A percentile compares a stretch with the other conserved stretches of the same genome.
Evolutionary conservation across 2,329 filamentous ascomycete genomes (phyloP).

Genomic region (Talaromyces atroroseus): DNA sequence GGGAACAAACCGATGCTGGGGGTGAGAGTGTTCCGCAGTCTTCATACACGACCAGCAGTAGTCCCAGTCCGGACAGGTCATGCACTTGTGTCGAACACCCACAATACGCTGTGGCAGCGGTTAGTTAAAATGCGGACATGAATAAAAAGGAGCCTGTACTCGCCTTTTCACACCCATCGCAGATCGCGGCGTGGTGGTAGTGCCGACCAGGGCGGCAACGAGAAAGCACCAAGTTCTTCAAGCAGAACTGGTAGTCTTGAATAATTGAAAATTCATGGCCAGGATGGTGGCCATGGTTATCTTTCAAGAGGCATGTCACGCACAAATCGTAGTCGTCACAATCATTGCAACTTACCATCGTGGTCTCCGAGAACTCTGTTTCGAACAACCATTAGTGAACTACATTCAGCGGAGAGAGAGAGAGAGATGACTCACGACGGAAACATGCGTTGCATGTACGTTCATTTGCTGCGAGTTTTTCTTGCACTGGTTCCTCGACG

Average conservation of each 20-base stretch:
- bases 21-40: slow-evolving; percentile 64
- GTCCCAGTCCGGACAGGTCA: slow-evolving; percentile 96
- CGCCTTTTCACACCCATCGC: slow-evolving; percentile 83
- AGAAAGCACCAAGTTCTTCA: slow-evolving; percentile 57
- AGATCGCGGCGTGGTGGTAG: slow-evolving; percentile 78
- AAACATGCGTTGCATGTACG: slow-evolving; percentile 63
- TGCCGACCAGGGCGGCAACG: slow-evolving; percentile 76
- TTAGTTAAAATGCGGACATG: slow-evolving; percentile 17
- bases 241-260: slow-evolving; percentile 46
- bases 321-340: slow-evolving; percentile 95
- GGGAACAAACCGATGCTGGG: slow-evolving; percentile 79
- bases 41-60: slow-evolving; percentile 75
- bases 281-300: slow-evolving; percentile 85
- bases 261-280: slow-evolving; percentile 68
- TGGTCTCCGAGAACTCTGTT: slow-evolving; percentile 63
- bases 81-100: slow-evolving; percentile 91
- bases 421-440: slow-evolving; percentile 42
- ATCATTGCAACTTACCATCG: slow-evolving; percentile 76
- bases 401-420: background rate
- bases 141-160: slow-evolving; percentile 13
- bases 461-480: slow-evolving; percentile 15
- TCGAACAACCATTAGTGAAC: slow-evolving; percentile 21
- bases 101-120: slow-evolving; percentile 57
- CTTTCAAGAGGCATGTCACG: slow-evolving; percentile 67
- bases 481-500: slow-evolving; percentile 14